Base-by-base conservation (phyloP, 2,329 filamentous ascomycete species). In the Aspergillus hiratsukae region DNA sequence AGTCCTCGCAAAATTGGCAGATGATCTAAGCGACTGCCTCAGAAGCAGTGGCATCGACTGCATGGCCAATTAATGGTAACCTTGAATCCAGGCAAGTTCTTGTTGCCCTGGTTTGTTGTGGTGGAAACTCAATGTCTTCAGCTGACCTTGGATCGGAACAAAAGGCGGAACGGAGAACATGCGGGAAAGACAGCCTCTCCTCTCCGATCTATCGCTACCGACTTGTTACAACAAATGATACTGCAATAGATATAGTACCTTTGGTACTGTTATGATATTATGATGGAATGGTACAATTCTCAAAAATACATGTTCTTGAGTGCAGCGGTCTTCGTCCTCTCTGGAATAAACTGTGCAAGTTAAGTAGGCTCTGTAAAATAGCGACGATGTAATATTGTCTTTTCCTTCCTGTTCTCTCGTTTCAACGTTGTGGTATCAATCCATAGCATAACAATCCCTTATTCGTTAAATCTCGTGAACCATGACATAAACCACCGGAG, bases 1-100 rank as follows among this genome's bases (percentile, higher is more conserved):
- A 28, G 64, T 53, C 55, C 65, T 63, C 53, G 66, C 58, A 31
- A 71, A 31, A 21, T 58, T 63, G 35, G 67, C 51, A 27, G 64
- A 66, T 19, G 68, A 66, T 53, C 68, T 67, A 27, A 76, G 58
- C 52, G 72, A 70, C 64, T 75, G 73, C 66, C 72, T 63, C 51
- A 75, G 58, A 61, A 75, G 65, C 60, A 71, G 68, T 68, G 70
- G 72, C 66, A 75, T 67, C 52, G 73, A 64, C 61, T 75, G 73
- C 74, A 76, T 76, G 65, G 66, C 72, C 64, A 61, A 52, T 56
- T 53, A 35, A 52, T 62, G 54, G 60, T 64, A 61, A 63, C 61
- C 61, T 55, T 56, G 53, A 51, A 56, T 57, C 58, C 55, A 57
- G 62, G 59, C 60, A 58, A 54, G 51, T 61, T 58, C 54, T 61